Evolutionary conservation across 1,284 basidiomycete species (phyloP).

Genomic region (Vanrija humicola): DNA sequence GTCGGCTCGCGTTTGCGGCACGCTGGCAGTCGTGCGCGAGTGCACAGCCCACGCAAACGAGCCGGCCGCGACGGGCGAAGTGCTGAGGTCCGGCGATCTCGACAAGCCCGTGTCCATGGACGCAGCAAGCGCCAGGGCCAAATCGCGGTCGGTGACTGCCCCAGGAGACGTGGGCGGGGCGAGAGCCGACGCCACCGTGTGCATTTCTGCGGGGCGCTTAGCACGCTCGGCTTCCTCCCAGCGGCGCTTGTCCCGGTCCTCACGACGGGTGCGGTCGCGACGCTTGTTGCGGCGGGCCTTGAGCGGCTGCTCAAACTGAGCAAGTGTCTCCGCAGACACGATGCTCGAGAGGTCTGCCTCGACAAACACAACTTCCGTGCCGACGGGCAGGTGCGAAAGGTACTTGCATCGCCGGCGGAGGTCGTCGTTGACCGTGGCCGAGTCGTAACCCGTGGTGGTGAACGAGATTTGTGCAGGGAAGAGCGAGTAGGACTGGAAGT

Average conservation of each 20-base stretch:
- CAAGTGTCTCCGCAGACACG: constrained; percentile 66
- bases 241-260: constrained; percentile 70
- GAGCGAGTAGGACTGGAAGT: constrained; percentile 74
- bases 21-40: background rate
- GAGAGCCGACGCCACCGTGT: constrained; percentile 9
- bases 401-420: constrained; percentile 93
- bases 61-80: constrained; percentile 2
- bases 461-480: constrained; percentile 82
- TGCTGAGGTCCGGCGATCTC: background rate
- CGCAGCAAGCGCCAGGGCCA: constrained; percentile 5
- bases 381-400: constrained; percentile 84
- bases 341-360: constrained; percentile 78
- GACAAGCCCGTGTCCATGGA: constrained; percentile 2
- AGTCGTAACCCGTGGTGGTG: constrained; percentile 68
- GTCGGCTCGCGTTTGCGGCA: too few relatives aligned
- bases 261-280: constrained; percentile 71
- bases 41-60: constrained; percentile 17
- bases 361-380: constrained; percentile 89
- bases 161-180: background rate
- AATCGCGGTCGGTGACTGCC: constrained; percentile 3
- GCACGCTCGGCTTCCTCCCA: constrained; percentile 67
- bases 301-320: constrained; percentile 73
- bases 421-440: constrained; percentile 72
- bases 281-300: constrained; percentile 69
- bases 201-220: constrained; percentile 9